Evolutionary conservation across 306 rosid species (phyloP).

Genomic region (Mimosa pudica): DNA sequence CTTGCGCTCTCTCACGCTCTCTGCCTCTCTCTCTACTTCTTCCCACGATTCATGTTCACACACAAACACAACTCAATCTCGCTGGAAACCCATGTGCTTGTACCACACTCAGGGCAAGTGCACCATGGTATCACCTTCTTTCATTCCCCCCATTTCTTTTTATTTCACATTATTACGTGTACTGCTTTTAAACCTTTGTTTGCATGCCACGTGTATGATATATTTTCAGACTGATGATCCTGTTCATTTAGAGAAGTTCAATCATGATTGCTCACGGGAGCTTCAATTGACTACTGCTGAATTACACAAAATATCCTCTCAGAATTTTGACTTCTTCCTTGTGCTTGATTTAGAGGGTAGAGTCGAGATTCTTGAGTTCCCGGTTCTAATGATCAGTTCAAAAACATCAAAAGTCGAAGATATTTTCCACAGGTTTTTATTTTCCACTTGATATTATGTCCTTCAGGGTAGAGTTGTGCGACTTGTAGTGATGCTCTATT

Average conservation of each 20-base stretch:
- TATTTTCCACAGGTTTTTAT: conserved; percentile 90
- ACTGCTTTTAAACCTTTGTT: not conserved
- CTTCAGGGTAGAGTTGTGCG: conserved; percentile 25
- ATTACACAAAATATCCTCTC: conserved; percentile 48
- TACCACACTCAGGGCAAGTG: conserved; percentile 89
- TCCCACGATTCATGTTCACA: conserved; percentile 41
- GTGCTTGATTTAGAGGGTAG: conserved; percentile 98
- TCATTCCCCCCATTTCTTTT: not conserved
- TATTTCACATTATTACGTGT: conserved; percentile 7
- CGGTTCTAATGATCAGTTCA: conserved; percentile 72
- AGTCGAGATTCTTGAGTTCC: conserved; percentile 96
- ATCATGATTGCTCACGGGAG: conserved; percentile 76
- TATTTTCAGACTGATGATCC: conserved; percentile 84
- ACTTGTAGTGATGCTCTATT: conserved; percentile 23
- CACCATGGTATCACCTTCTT: conserved; percentile 56
- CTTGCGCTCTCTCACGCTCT: conserved; percentile 36
- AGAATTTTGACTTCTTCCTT: conserved; percentile 75
- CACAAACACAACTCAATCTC: conserved; percentile 31
- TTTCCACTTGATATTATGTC: conserved; percentile 34
- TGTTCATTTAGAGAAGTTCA: conserved; percentile 71
- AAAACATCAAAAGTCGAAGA: conserved; percentile 70
- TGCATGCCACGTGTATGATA: conserved; percentile 51
- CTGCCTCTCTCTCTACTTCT: conserved; percentile 56
- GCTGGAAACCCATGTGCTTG: conserved; percentile 81
- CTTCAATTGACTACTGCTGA: conserved; percentile 58